Percentiles rank a stretch among this genome's conserved stretches.
Evolutionary conservation across 768 basidiomycete genomes (phyloP).

Genomic region (Termitomyces sp.): DNA sequence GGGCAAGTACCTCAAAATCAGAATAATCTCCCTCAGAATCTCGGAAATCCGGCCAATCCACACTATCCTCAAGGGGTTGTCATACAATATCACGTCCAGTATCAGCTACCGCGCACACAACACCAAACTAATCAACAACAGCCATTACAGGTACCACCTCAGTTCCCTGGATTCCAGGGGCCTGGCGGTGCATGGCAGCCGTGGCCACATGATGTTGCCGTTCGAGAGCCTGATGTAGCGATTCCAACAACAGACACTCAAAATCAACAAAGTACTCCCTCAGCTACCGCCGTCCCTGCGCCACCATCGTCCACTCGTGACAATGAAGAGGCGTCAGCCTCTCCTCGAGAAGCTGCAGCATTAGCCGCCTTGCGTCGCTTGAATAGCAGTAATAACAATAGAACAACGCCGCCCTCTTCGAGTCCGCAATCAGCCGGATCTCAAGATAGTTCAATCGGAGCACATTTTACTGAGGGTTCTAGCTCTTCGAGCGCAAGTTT

Average conservation of each 20-base stretch:
- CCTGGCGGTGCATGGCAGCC: conserved; percentile 63
- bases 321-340: conserved; percentile 7
- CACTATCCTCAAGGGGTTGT: conserved; percentile 41
- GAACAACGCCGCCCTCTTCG: conserved; percentile 7
- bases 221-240: neutral
- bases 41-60: conserved; percentile 28
- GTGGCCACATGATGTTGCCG: conserved; percentile 33
- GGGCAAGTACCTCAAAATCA: conserved; percentile 23
- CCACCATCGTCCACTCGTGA: conserved; percentile 5
- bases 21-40: conserved; percentile 22
- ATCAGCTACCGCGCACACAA: conserved; percentile 37
- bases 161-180: conserved; percentile 57
- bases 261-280: neutral
- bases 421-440: neutral
- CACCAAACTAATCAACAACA: conserved; percentile 23
- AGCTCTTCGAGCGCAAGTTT: conserved; percentile 3
- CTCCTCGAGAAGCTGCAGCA: conserved; percentile 48
- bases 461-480: neutral
- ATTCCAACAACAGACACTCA: neutral
- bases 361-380: conserved; percentile 60
- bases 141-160: conserved; percentile 42
- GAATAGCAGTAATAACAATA: conserved; percentile 11
- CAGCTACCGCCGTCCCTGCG: neutral
- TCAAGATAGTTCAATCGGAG: neutral
- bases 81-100: conserved; percentile 62